Evolutionary conservation across 352 stramenopile genomes (phyloP), one percentile per base, ranked within the genome.

Genomic region (Pythium pectinolyticum): DNA sequence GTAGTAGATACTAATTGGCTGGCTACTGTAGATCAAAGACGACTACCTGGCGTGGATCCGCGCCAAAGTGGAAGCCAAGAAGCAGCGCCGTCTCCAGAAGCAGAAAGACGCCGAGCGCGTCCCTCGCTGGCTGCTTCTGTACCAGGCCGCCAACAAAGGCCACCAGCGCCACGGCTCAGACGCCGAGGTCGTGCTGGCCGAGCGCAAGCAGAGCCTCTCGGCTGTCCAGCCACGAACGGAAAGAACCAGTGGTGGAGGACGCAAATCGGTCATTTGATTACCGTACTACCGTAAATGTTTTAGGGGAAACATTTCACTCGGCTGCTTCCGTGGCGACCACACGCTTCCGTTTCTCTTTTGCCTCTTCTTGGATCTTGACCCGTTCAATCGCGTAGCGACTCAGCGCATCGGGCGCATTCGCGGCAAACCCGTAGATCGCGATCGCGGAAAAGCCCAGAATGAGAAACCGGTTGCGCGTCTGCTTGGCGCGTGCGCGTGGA

Each of bases 351-450:
- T 47, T 34, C 37, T 59, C 48, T 56, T 79, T 80, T 22, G 54
- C 68, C 22, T 75, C 66, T 45, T 82, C 79, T 32, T 90, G 66
- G 35, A 87, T 72, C 40, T 80, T 82, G 17, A 76, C 72, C 61
- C 64, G 78, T 63, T 91, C 82, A 50, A 90, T 61, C 24, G 74
- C 70, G 52, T 94, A 94, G 22, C 84, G 86, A 22, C 77, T 69
- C 77, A 92, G 73, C 20, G 85, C 85, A 43, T 80, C 63, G 32
- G 85, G 85, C 57, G 80, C 51, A 14, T 74, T 57, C 19, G 82
- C 81, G 14, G 82, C 86, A 58, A 94, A 89, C 1, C 86, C 86
- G 45, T 93, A 94, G 28, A 94, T 30, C 50, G 86, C 86, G 12
- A 94, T 22, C 3, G 71, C 86, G 12, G 83, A 70, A 50, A 87